Evolutionary conservation across 176 grass and related monocot species (phyloP), one percentile per base, ranked within the genome.

Genomic region (Coix lacrymajobi): DNA sequence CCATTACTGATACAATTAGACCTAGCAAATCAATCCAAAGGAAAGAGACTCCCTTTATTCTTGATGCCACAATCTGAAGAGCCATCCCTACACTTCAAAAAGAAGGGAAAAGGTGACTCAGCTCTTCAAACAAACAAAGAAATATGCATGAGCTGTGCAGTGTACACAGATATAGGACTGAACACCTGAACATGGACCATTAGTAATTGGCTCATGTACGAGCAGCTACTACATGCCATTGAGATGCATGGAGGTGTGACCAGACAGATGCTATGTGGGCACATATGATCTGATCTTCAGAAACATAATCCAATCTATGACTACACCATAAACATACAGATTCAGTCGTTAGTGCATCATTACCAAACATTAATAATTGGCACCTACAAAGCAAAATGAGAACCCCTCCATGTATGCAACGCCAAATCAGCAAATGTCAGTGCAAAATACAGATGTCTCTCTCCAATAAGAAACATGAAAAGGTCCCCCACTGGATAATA

Each of bases 281-380:
- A 58, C 78, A 72, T 72, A 56, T 65, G 16, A 66, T 82, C 66
- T 85, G 17, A 48, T 86, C 66, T 85, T 66, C 28, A 16, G 73
- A 71, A 71, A 73, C 78, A 61, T 74, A 78, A 90, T 82, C 88
- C 73, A 57, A 72, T 82, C 77, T 66, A 86, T 56, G 45, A 82
- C 44, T 83, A 82, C 56, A 78, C 5, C 49, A 72, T 48, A 68
- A 75, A 16, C 78, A 38, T 32, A 77, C 36, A 86, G 71, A 45
- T 86, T 86, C 86, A 82, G 30, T 79, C 52, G 48, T 65, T 82
- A 77, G 46, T 46, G 66, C 79, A 68, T 75, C 69, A 85, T 85
- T 80, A 51, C 70, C 82, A 24, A 14, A 70, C 82, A 81, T 62
- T 81, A 85, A 90, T 86, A 90, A 90, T 86, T 86, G n/a, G 83